A percentile compares a stretch with the other conserved stretches of the same genome.
These are phyloP conservation scores for Fonsecaea multimorphosa DNA, from an alignment of 2,329 filamentous ascomycete species.

Conservation along the genomic window DNA sequence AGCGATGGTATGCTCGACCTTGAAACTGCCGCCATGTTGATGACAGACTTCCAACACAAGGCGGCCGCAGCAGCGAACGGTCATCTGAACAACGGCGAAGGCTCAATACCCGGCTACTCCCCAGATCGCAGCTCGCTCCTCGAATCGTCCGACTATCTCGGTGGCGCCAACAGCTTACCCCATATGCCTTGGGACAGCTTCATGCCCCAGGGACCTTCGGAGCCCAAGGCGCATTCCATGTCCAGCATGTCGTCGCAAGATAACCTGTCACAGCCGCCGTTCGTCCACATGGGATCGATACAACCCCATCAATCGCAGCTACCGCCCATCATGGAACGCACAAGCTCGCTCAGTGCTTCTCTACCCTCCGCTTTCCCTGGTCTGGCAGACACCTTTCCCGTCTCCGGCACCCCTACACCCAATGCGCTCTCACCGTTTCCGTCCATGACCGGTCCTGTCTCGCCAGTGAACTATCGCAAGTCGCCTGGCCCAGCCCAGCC, in stretches of 20 bases:
- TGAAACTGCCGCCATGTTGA: slow-evolving; percentile 97
- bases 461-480: slow-evolving; percentile 71
- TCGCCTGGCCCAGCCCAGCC: slow-evolving; percentile 72
- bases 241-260: slow-evolving; percentile 73
- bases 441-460: slow-evolving; percentile 70
- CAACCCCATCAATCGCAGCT: slow-evolving; percentile 68
- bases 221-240: slow-evolving; percentile 78
- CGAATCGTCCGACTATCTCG: slow-evolving; percentile 77
- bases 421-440: slow-evolving; percentile 75
- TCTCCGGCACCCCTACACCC: slow-evolving; percentile 72
- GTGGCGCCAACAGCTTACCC: slow-evolving; percentile 78
- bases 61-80: slow-evolving; percentile 70
- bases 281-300: slow-evolving; percentile 63
- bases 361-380: slow-evolving; percentile 71
- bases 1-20: slow-evolving; percentile 92
- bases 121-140: slow-evolving; percentile 73
- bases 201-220: slow-evolving; percentile 71
- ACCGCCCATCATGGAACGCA: slow-evolving; percentile 71
- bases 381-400: slow-evolving; percentile 74
- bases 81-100: slow-evolving; percentile 56
- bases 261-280: slow-evolving; percentile 64
- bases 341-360: slow-evolving; percentile 63
- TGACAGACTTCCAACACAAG: slow-evolving; percentile 98
- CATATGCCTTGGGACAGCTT: slow-evolving; percentile 93
- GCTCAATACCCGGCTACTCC: slow-evolving; percentile 69